Conservation (phyloP, 305 asterid genomes). For the Solanum chacoense region DNA sequence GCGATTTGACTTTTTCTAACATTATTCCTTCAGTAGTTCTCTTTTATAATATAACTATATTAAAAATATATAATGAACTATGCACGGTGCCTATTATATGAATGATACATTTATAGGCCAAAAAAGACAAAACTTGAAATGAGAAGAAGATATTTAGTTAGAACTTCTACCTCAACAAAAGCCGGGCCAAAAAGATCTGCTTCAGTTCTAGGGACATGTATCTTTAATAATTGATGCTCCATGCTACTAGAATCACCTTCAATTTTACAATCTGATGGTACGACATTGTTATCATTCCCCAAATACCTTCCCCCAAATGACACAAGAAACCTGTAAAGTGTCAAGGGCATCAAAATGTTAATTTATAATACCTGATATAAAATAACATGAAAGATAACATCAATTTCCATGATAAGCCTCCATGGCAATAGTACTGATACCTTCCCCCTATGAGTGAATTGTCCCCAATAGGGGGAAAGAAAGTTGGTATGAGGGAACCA, state of each 20-base stretch:
- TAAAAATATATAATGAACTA: neutral
- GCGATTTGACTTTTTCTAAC: neutral
- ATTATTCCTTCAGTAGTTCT: neutral
- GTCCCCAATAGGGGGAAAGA: neutral
- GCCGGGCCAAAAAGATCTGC: conserved; percentile 60
- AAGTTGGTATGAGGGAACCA: neutral
- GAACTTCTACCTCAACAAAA: conserved; percentile 58
- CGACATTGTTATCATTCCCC: conserved; percentile 35
- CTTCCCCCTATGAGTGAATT: neutral
- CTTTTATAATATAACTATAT: neutral
- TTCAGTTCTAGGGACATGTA: conserved; percentile 55
- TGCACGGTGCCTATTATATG: neutral
- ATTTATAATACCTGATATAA: neutral
- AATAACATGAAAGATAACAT: neutral
- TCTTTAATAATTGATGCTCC: conserved; percentile 63
- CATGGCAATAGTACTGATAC: neutral
- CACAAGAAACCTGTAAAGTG: conserved; percentile 66
- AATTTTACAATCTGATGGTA: conserved; percentile 32
- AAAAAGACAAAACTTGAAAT: neutral
- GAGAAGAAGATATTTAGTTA: neutral
- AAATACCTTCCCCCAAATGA: conserved; percentile 75
- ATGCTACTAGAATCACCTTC: conserved; percentile 25
- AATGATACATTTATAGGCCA: neutral
- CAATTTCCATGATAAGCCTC: neutral
- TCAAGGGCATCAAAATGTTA: conserved; percentile 2